Percentiles rank a stretch among this genome's conserved stretches.
phyloP scores from a whole-genome alignment of 2,329 filamentous ascomycete genomes.

The Trichoderma simmonsii region DNA sequence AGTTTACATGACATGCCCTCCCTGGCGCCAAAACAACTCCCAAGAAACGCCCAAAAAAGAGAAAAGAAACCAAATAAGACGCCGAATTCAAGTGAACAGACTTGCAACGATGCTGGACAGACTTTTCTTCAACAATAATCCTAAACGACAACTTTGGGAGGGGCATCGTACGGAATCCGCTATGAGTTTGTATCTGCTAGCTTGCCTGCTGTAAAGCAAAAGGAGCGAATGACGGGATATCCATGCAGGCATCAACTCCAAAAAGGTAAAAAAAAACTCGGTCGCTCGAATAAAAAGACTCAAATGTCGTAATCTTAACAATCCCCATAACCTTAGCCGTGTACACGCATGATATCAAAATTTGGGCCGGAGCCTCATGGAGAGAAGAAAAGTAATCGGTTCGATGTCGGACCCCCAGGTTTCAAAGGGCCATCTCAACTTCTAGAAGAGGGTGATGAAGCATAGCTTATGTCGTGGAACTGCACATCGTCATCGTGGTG shows the following conservation, averaged over 20 bases:
- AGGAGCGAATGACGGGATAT: constrained; percentile 5
- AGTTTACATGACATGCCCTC: constrained; percentile 31
- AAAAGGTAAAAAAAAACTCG: neutral
- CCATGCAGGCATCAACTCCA: neutral
- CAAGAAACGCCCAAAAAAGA: constrained; percentile 30
- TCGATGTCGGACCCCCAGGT: neutral
- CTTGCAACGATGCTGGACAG: constrained; percentile 19
- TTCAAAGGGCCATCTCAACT: neutral
- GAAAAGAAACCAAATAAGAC: constrained; percentile 24
- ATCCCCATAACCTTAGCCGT: constrained; percentile 7
- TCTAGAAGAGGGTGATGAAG: constrained; percentile 5
- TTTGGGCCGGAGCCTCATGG: neutral
- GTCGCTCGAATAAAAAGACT: constrained; percentile 9
- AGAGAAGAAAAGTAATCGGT: neutral
- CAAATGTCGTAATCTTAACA: constrained; percentile 15
- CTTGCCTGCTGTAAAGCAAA: constrained; percentile 2
- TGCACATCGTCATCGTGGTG: constrained; percentile 91
- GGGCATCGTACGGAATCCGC: neutral
- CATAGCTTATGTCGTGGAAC: constrained; percentile 24
- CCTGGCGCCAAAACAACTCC: constrained; percentile 27
- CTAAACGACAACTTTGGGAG: neutral
- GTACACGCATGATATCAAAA: constrained; percentile 16
- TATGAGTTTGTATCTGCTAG: neutral
- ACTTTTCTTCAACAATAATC: neutral
- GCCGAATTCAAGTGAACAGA: constrained; percentile 23